Conservation (phyloP, 2,329 filamentous ascomycete species). For the Furcasterigmium sp. region DNA sequence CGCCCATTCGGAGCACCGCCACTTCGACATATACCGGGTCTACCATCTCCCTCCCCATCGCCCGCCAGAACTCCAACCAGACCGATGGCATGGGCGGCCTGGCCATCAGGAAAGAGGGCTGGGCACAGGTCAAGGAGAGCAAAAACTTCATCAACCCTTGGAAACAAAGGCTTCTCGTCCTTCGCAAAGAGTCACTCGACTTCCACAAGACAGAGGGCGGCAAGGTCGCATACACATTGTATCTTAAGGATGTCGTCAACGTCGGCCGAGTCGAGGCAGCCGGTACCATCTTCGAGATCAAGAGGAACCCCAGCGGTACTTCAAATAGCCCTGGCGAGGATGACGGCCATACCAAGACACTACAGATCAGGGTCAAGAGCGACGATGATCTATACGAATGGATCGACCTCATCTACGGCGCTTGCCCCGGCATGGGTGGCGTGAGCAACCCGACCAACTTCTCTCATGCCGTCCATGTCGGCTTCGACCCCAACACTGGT, state of each 20-base stretch:
- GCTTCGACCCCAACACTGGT: conserved; percentile 91
- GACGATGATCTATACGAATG: conserved; percentile 98
- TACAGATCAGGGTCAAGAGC: conserved; percentile 89
- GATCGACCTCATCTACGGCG: conserved; percentile 97
- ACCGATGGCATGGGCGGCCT: conserved; percentile 62
- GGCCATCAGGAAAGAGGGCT: conserved; percentile 74
- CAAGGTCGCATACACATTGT: conserved; percentile 81
- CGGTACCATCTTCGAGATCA: conserved; percentile 91
- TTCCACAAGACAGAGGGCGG: conserved; percentile 89
- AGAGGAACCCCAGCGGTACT: conserved; percentile 62
- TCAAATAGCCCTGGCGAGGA: conserved; percentile 71
- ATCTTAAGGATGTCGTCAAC: conserved; percentile 80
- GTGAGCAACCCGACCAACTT: conserved; percentile 99
- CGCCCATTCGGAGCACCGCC: conserved; percentile 60
- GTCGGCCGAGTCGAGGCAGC: conserved; percentile 89
- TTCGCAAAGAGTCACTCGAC: conserved; percentile 88
- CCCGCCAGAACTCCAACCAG: conserved; percentile 53
- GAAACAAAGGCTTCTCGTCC: conserved; percentile 88
- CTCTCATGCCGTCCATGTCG: conserved; percentile 92
- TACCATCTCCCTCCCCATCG: conserved; percentile 67
- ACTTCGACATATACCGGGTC: conserved; percentile 66
- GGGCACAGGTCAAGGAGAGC: conserved; percentile 86
- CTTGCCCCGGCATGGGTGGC: conserved; percentile 94
- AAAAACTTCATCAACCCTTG: conserved; percentile 76
- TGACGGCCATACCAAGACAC: conserved; percentile 74